Base-by-base conservation (phyloP, 1,284 basidiomycete species). In the Pseudozyma tsukubaensis region DNA sequence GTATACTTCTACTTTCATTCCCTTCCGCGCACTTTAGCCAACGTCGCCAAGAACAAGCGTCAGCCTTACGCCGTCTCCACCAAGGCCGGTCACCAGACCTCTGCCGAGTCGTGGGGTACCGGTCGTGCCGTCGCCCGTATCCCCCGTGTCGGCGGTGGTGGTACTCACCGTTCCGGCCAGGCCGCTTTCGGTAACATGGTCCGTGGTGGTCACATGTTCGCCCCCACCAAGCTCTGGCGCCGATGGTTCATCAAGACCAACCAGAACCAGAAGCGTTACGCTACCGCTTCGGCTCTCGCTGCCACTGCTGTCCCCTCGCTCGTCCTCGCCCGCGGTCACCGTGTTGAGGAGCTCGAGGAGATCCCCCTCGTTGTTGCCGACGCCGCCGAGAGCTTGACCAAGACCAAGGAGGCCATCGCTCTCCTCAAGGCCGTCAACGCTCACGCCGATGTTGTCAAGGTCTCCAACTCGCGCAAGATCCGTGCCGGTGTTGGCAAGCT, bases 71-170 rank as follows among this genome's bases (percentile, higher is more conserved):
- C 95, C 84, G 97, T 99, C 85, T 92, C 91, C 86, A 92, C 92
- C 88, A 97, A 97, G 88, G 97, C 97, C 77, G 97, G 97, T 85
- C 94, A 98, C 89, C 96, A 99, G 88, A 99, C 97, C 83, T 94
- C 92, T 76, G 96, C 96, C 77, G 94, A 96, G 87, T 99, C 97
- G 55, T 99, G 96, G 96, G 96, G 96, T 88, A 99, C 96, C 81
- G 96, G 96, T 92, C 94, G 97, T 88, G 97, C 97, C 83, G 96
- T 99, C 78, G 97, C 96, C 51, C 96, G 96, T 96, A 99, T 99
- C 86, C 97, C 97, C 87, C 96, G 97, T 94, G 96, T 99, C 77
- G 94, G 94, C 86, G 96, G 97, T 87, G 92, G 94, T 86, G 97
- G 96, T 88, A 99, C 97, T 80, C 94, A 96, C 89, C 93, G 97